Conservation (phyloP, 1,139 yeast genomes). For the Saccharomycopsis hybrid region DNA sequence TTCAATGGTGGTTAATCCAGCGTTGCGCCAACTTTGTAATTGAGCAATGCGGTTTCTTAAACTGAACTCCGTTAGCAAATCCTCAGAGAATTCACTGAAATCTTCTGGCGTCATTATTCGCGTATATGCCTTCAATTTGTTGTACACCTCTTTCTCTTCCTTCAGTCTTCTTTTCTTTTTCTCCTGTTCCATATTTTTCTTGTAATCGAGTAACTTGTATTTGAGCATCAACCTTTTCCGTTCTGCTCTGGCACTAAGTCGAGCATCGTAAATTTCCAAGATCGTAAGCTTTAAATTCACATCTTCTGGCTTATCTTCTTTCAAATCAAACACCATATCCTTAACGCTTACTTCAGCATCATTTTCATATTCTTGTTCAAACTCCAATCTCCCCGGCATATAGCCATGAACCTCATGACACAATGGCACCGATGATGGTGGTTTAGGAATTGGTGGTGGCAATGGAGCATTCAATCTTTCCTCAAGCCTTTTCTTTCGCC, state of each 20-base stretch:
- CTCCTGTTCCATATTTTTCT: constrained; percentile 57
- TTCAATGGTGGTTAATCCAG: constrained; percentile 80
- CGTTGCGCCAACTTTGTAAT: constrained; percentile 86
- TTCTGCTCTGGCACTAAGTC: constrained; percentile 88
- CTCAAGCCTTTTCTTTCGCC: constrained; percentile 68
- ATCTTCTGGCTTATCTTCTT: constrained; percentile 83
- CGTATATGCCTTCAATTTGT: constrained; percentile 72
- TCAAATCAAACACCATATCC: constrained; percentile 92
- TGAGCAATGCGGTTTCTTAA: constrained; percentile 80
- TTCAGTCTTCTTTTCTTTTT: constrained; percentile 75
- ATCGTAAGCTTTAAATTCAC: constrained; percentile 84
- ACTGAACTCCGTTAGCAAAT: constrained; percentile 68
- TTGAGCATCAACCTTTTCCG: constrained; percentile 75
- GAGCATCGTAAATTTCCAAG: constrained; percentile 80
- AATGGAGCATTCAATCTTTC: constrained; percentile 58
- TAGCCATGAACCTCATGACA: constrained; percentile 97
- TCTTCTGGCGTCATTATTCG: constrained; percentile 76
- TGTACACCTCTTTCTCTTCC: constrained; percentile 80
- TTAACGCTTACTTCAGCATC: constrained; percentile 93
- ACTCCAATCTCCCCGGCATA: constrained; percentile 98
- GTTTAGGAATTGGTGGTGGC: constrained; percentile 77
- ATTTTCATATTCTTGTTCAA: constrained; percentile 92
- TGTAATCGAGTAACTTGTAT: constrained; percentile 75
- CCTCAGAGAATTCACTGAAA: constrained; percentile 65
- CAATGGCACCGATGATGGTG: constrained; percentile 87